These are phyloP conservation scores for Fusarium sp. DNA, from an alignment of 2,329 filamentous ascomycete species.

Conservation along the genomic window DNA sequence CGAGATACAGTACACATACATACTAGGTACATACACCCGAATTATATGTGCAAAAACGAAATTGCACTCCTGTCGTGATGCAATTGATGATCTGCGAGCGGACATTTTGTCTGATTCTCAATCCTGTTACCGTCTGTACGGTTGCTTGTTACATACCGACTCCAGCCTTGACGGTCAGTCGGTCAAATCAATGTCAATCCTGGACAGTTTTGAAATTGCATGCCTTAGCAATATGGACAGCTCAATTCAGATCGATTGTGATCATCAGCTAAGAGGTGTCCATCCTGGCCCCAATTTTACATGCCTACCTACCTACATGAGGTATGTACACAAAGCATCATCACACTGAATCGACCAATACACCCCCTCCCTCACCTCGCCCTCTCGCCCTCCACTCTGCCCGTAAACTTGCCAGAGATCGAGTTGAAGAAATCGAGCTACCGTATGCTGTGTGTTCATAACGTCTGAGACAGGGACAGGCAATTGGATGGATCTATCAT, in stretches of 20 bases:
- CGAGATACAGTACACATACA: background rate
- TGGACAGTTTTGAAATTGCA: conserved; percentile 11
- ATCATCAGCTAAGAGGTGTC: conserved; percentile 25
- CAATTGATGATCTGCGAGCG: background rate
- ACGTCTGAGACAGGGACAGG: conserved; percentile 9
- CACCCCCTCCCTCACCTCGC: background rate
- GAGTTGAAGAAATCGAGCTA: background rate
- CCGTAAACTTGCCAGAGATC: conserved; percentile 1
- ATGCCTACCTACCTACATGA: background rate
- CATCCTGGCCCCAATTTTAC: background rate
- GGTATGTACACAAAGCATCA: background rate
- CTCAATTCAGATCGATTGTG: conserved; percentile 22
- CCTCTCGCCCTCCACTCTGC: background rate
- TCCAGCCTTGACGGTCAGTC: background rate
- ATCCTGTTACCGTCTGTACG: background rate
- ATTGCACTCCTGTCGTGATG: background rate
- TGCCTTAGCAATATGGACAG: conserved; percentile 11
- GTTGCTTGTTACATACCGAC: background rate
- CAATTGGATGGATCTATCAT: background rate
- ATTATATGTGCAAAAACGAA: background rate
- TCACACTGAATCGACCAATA: background rate
- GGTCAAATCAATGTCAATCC: background rate
- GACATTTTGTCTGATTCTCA: background rate
- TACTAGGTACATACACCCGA: background rate
- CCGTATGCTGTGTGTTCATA: background rate